Conservation (phyloP, 805 yeast species). For the Lachancea lanzarotensis region DNA sequence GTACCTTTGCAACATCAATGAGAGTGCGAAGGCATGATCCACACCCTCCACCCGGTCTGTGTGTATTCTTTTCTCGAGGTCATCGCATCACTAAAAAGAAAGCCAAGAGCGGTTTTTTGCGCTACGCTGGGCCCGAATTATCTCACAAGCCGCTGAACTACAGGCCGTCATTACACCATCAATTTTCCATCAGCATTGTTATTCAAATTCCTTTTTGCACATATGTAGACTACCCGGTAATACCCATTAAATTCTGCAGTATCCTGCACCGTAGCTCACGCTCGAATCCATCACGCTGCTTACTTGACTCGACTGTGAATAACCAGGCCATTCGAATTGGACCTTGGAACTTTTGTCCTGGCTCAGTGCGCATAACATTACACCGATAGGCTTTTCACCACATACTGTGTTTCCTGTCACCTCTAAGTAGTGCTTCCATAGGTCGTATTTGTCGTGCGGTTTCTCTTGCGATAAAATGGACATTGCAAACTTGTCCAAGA, state of each 20-base stretch:
- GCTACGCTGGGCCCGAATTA: too few relatives aligned
- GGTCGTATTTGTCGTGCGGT: slow-evolving; percentile 45
- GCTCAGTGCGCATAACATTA: slow-evolving; percentile 47
- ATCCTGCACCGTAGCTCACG: slow-evolving; percentile 90
- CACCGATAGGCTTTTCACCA: slow-evolving; percentile 77
- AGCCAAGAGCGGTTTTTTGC: too few relatives aligned
- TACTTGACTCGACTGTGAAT: slow-evolving; percentile 66
- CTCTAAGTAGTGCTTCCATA: slow-evolving; percentile 63
- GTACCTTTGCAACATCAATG: too few relatives aligned
- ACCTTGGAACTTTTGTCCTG: slow-evolving; percentile 13
- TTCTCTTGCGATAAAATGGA: slow-evolving; percentile 36
- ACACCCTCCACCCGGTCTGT: too few relatives aligned
- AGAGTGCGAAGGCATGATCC: too few relatives aligned
- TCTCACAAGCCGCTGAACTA: too few relatives aligned
- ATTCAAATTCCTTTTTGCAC: neutral
- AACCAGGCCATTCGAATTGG: slow-evolving; percentile 64
- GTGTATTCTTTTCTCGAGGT: too few relatives aligned
- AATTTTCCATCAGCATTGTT: neutral
- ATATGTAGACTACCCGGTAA: neutral
- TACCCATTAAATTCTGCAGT: slow-evolving; percentile 15
- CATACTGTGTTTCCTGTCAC: slow-evolving; percentile 85
- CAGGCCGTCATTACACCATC: too few relatives aligned
- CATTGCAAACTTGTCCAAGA: slow-evolving; percentile 69
- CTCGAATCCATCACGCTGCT: slow-evolving; percentile 51
- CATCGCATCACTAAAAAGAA: too few relatives aligned